These are phyloP conservation scores for Tilletiopsis washingtonensis DNA, from an alignment of 1,284 basidiomycete species.

Conservation along the genomic window DNA sequence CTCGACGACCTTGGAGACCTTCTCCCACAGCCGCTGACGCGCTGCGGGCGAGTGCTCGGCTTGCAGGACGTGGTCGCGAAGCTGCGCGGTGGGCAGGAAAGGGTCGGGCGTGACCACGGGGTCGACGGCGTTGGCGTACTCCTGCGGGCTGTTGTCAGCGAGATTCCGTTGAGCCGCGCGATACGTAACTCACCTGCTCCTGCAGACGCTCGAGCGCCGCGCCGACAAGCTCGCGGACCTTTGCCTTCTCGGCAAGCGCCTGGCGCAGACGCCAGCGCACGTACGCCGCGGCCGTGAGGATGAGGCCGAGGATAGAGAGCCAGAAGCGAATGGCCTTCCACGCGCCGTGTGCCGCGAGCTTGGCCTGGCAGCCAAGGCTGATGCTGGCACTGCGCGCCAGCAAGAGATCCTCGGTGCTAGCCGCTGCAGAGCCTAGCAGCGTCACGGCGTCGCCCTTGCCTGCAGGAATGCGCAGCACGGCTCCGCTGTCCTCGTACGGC, in stretches of 20 bases:
- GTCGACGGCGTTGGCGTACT: conserved; percentile 74
- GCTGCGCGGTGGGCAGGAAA: conserved; percentile 77
- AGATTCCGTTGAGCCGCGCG: conserved; percentile 5
- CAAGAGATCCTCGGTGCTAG: not conserved
- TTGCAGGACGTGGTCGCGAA: conserved; percentile 80
- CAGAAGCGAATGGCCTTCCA: not conserved
- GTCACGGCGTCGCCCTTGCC: too few relatives aligned
- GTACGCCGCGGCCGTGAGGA: conserved; percentile 3
- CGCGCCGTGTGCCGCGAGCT: not conserved
- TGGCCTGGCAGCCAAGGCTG: not conserved
- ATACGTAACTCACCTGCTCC: conserved; percentile 16
- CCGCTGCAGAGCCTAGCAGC: not conserved
- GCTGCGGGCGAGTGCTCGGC: conserved; percentile 65
- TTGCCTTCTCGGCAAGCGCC: conserved; percentile 8
- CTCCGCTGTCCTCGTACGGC: not conserved
- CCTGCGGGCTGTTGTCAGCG: conserved; percentile 47
- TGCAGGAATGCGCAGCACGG: not conserved
- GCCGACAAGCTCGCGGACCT: conserved; percentile 19
- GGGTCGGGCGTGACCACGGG: conserved; percentile 68
- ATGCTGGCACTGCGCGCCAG: not conserved
- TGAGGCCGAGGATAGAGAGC: not conserved
- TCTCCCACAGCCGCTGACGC: conserved; percentile 70
- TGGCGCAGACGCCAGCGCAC: conserved; percentile 11
- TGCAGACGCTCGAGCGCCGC: conserved; percentile 24
- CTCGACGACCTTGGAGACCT: conserved; percentile 80